phyloP scores from a whole-genome alignment of 768 basidiomycete species.

The Termitomyces sp. region DNA sequence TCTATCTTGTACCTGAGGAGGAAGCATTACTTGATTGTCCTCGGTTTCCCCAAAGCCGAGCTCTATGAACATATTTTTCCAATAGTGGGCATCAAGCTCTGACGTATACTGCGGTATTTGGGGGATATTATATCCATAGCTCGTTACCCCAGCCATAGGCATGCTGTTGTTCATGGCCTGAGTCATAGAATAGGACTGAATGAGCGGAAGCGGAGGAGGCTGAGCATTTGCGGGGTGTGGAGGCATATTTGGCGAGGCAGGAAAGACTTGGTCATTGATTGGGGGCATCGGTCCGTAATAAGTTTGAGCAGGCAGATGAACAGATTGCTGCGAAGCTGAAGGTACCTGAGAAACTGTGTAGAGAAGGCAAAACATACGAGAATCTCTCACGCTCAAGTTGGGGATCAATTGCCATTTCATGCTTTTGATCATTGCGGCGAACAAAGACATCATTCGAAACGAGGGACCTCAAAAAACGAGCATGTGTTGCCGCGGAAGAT shows the following conservation, averaged over 20 bases:
- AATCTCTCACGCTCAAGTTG: constrained; percentile 45
- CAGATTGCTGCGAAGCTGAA: constrained; percentile 17
- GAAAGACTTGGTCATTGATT: constrained; percentile 20
- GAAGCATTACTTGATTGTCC: constrained; percentile 22
- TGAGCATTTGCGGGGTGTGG: constrained; percentile 21
- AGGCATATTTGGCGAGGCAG: constrained; percentile 30
- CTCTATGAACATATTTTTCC: constrained; percentile 70
- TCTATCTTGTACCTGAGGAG: constrained; percentile 17
- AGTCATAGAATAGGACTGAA: constrained; percentile 1
- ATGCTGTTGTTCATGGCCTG: neutral
- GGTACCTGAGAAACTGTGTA: constrained; percentile 2
- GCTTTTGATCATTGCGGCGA: constrained; percentile 33
- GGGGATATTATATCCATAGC: constrained; percentile 30
- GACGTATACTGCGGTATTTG: constrained; percentile 37
- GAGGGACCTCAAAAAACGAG: constrained; percentile 71
- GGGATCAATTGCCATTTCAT: constrained; percentile 47
- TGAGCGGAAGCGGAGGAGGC: constrained; percentile 15
- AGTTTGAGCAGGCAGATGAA: constrained; percentile 20
- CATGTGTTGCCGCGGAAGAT: constrained; percentile 68
- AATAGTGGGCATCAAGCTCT: constrained; percentile 66
- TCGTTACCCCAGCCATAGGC: constrained; percentile 13
- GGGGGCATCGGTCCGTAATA: constrained; percentile 17
- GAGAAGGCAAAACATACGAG: neutral
- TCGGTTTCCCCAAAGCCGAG: constrained; percentile 57
- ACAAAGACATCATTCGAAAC: constrained; percentile 60